These are phyloP conservation scores for Irpex rosettiformis DNA, from an alignment of 1,284 basidiomycete species.

Conservation along the genomic window DNA sequence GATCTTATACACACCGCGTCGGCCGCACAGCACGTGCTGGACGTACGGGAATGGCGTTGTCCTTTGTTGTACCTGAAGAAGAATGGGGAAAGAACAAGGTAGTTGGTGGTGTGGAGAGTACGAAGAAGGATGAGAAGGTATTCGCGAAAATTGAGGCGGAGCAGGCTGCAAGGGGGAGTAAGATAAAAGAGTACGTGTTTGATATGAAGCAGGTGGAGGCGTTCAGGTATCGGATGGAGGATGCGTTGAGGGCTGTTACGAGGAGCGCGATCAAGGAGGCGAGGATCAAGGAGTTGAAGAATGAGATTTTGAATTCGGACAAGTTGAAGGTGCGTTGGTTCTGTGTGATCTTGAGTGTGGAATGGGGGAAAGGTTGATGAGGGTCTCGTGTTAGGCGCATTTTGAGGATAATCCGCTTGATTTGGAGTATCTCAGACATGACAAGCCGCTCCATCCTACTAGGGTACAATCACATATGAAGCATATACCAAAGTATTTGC, in stretches of 20 bases:
- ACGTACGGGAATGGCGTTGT: slow-evolving; percentile 88
- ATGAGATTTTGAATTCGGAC: slow-evolving; percentile 92
- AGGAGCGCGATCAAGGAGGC: slow-evolving; percentile 87
- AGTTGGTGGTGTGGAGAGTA: slow-evolving; percentile 62
- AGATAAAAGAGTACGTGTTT: slow-evolving; percentile 90
- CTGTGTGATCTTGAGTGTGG: slow-evolving; percentile 1
- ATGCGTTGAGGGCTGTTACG: slow-evolving; percentile 89
- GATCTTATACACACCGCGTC: slow-evolving; percentile 95
- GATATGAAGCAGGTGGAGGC: slow-evolving; percentile 95
- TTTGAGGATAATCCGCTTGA: slow-evolving; percentile 98
- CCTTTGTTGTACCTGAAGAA: slow-evolving; percentile 79
- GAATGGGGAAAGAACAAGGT: slow-evolving; percentile 79
- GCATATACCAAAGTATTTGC: slow-evolving; percentile 91
- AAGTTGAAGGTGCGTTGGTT: slow-evolving; percentile 81
- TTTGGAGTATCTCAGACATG: slow-evolving; percentile 90
- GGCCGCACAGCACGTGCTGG: slow-evolving; percentile 96
- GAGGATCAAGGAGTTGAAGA: slow-evolving; percentile 89
- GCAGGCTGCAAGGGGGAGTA: slow-evolving; percentile 67
- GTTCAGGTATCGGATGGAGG: slow-evolving; percentile 99
- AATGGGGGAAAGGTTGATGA: neutral
- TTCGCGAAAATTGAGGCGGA: slow-evolving; percentile 78
- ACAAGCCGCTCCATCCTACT: slow-evolving; percentile 88
- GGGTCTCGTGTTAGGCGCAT: slow-evolving; percentile 66
- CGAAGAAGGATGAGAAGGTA: slow-evolving; percentile 73
- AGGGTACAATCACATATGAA: slow-evolving; percentile 92